These are phyloP conservation scores for Sporopachydermia quercuum DNA, from an alignment of 805 yeast genomes.

Conservation along the genomic window DNA sequence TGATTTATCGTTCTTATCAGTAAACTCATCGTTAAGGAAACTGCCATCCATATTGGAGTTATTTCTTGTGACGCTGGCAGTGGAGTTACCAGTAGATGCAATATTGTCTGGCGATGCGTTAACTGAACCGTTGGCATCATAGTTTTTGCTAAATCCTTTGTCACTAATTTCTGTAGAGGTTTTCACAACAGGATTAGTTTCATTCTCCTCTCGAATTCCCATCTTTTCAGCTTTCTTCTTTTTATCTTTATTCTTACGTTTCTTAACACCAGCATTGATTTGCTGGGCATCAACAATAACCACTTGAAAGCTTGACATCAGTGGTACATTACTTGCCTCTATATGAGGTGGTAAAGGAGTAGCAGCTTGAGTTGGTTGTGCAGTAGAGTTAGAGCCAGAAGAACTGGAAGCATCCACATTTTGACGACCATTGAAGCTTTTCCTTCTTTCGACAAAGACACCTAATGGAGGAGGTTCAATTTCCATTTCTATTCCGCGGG, in stretches of 20 bases:
- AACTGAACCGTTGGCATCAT: not conserved
- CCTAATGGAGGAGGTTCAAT: not conserved
- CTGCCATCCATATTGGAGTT: no score
- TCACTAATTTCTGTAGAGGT: not conserved
- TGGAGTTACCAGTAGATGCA: not conserved
- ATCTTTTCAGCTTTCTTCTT: no score
- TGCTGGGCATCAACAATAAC: not conserved
- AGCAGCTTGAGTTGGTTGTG: not conserved
- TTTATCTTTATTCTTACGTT: not conserved
- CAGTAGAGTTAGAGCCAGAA: not conserved
- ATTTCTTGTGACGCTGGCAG: not conserved
- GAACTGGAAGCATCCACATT: not conserved
- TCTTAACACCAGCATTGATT: not conserved
- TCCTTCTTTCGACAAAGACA: not conserved
- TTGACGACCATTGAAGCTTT: no score
- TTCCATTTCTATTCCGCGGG: not conserved
- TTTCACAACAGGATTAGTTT: not conserved
- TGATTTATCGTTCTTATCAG: not conserved
- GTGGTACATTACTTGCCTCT: slow-evolving; percentile 1
- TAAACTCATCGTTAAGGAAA: no score
- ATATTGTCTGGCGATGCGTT: not conserved
- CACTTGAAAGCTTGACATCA: slow-evolving; percentile 1
- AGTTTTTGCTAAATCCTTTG: not conserved
- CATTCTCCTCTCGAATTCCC: no score
- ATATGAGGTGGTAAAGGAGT: not conserved